These are phyloP conservation scores for Fusarium goolgardi DNA, from an alignment of 2,329 filamentous ascomycete species.

Conservation along the genomic window DNA sequence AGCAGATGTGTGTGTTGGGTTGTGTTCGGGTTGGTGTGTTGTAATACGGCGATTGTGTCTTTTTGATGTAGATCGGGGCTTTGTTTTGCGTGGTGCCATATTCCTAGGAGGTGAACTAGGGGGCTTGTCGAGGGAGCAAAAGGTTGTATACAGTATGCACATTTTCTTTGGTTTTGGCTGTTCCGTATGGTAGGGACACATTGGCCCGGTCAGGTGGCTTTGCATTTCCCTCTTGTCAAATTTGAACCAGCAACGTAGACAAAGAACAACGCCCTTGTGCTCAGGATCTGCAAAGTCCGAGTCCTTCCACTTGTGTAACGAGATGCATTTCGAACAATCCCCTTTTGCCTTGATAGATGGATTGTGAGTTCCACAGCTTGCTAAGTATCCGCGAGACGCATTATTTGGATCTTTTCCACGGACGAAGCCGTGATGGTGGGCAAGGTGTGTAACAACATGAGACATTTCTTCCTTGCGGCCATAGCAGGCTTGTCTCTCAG, in stretches of 20 bases:
- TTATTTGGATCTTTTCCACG: slow-evolving; percentile 33
- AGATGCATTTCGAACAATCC: slow-evolving; percentile 28
- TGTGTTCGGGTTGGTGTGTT: slow-evolving; percentile 12
- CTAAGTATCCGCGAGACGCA: slow-evolving; percentile 29
- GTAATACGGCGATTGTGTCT: background rate
- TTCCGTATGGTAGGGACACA: slow-evolving; percentile 34
- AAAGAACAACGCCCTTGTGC: slow-evolving; percentile 34
- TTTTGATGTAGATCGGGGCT: background rate
- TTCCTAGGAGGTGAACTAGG: slow-evolving; percentile 22
- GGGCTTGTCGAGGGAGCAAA: slow-evolving; percentile 23
- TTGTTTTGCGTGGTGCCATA: slow-evolving; percentile 6
- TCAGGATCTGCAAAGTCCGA: slow-evolving; percentile 13
- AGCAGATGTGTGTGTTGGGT: background rate
- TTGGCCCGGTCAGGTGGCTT: slow-evolving; percentile 27
- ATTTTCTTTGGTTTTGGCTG: slow-evolving; percentile 36
- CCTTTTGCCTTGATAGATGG: slow-evolving; percentile 32
- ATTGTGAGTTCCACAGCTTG: slow-evolving; percentile 23
- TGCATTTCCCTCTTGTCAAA: slow-evolving; percentile 34
- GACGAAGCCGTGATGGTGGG: slow-evolving; percentile 42
- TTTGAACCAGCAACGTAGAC: slow-evolving; percentile 37
- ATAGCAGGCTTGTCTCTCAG: slow-evolving; percentile 28
- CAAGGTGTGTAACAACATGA: slow-evolving; percentile 39
- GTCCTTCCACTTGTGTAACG: slow-evolving; percentile 28
- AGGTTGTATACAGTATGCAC: slow-evolving; percentile 35
- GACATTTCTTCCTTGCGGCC: slow-evolving; percentile 36